Base-by-base conservation (phyloP, 2,329 filamentous ascomycete species). In the Clathrospora elynae region DNA sequence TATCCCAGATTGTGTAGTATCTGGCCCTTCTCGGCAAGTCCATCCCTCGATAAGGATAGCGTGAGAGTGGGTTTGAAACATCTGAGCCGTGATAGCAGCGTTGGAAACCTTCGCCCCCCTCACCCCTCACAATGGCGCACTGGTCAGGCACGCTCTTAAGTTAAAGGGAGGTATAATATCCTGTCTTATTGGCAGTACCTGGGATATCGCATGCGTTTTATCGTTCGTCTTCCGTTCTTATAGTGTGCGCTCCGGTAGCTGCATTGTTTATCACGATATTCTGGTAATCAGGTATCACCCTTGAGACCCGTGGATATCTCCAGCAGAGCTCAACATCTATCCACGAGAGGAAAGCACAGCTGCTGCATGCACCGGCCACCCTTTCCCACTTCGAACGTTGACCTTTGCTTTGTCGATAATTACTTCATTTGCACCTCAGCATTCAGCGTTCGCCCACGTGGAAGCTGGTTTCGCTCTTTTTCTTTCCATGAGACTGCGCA, bases 21-120 rank as follows among this genome's bases (percentile, higher is more conserved):
- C 52, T 57, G 51, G 46, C 42, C 42, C 26, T 9, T 9, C 28
- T 12, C 39, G 42, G 33, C 25, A 42, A 30, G 34, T 10, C 5
- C 26, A 10, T 22, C 11, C 8, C 42, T 37, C 14, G 18, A 44
- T 51, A 22, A 8, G 39, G 50, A 28, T 40, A 50, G 45, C 52
- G 33, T 41, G 30, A 18, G 20, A 17, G 24, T n/a, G 12, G 12
- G 26, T 18, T 12, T 57, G 57, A 60, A 60, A 60, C 57, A 25
- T 18, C 11, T 57, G 57, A 60, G 59, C 59, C 57, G 30, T 25
- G 32, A 26, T 14, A 49, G 43, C 46, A 46, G 32, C 38, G 33
- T 47, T 53, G 28, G 53, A 60, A 60, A 59, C 55, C 50, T 42
- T 35, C 48, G 46, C 30, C 38, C 42, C 48, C 42, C 40, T 37